Conservation (phyloP, 805 yeast genomes). For the Kuraishia ogatae region DNA sequence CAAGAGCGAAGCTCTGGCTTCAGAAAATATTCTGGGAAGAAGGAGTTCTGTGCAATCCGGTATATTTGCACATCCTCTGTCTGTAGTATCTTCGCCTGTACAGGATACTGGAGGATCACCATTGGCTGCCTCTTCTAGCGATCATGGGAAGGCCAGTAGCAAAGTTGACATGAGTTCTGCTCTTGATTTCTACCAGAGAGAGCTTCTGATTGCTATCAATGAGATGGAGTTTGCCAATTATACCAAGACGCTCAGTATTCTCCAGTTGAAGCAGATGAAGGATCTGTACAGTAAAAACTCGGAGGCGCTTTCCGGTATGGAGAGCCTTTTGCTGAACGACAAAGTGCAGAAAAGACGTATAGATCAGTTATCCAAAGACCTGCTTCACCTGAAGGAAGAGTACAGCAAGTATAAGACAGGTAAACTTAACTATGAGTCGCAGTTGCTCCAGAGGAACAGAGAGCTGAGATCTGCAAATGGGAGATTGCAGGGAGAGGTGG, state of each 20-base stretch:
- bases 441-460: background rate
- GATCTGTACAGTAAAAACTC: background rate
- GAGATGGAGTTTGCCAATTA: conserved; percentile 54
- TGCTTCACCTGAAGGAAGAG: background rate
- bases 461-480: background rate
- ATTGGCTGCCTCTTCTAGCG: background rate
- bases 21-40: conserved; percentile 2
- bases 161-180: conserved; percentile 2
- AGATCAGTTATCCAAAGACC: background rate
- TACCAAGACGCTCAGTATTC: conserved; percentile 31
- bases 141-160: background rate
- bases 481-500: background rate
- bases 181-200: conserved; percentile 44
- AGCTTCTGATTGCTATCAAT: conserved; percentile 45
- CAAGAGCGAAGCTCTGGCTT: conserved; percentile 2
- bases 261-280: background rate
- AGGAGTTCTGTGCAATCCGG: background rate
- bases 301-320: background rate
- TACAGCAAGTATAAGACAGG: background rate
- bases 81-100: background rate
- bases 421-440: background rate
- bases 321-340: background rate
- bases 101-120: background rate
- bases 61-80: background rate
- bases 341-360: background rate